Conservation (phyloP, 495 filamentous ascomycete species). For the Bombardia bombarda region DNA sequence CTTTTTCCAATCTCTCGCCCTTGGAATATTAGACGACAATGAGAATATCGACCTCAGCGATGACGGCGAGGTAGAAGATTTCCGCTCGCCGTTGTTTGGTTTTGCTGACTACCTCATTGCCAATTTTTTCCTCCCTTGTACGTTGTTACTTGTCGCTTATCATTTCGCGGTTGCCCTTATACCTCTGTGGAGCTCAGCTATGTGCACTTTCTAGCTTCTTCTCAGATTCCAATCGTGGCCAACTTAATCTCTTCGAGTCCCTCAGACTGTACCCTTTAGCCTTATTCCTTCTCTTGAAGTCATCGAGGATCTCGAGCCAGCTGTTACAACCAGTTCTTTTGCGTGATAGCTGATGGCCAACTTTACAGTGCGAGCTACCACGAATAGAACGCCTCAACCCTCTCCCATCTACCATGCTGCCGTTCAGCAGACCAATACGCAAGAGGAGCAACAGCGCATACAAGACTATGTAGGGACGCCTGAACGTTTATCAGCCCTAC, state of each 20-base stretch:
- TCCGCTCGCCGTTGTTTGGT: constrained; percentile 3
- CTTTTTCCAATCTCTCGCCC: constrained; percentile 12
- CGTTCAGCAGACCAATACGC: constrained; percentile 2
- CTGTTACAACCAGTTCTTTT: too few relatives aligned
- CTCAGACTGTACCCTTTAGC: too few relatives aligned
- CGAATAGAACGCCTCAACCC: constrained; percentile 14
- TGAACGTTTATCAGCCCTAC: constrained; percentile 4
- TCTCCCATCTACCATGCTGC: constrained; percentile 12
- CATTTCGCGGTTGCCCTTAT: constrained; percentile 3
- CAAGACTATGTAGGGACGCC: constrained; percentile 11
- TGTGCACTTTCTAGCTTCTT: too few relatives aligned
- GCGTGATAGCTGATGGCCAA: too few relatives aligned
- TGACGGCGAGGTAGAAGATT: background rate
- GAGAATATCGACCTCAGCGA: constrained; percentile 4
- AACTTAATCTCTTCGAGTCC: too few relatives aligned
- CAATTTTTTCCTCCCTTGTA: constrained; percentile 13
- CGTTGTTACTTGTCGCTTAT: background rate
- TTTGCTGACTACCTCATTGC: constrained; percentile 15
- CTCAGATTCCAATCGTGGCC: too few relatives aligned
- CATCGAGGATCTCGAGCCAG: too few relatives aligned
- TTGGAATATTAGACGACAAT: constrained; percentile 6
- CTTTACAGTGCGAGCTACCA: constrained; percentile 18
- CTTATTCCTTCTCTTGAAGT: too few relatives aligned
- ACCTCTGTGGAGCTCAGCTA: too few relatives aligned
- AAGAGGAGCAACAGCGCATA: constrained; percentile 4